Evolutionary conservation across 2,329 filamentous ascomycete species (phyloP).

Genomic region (Diaporthe vexans): DNA sequence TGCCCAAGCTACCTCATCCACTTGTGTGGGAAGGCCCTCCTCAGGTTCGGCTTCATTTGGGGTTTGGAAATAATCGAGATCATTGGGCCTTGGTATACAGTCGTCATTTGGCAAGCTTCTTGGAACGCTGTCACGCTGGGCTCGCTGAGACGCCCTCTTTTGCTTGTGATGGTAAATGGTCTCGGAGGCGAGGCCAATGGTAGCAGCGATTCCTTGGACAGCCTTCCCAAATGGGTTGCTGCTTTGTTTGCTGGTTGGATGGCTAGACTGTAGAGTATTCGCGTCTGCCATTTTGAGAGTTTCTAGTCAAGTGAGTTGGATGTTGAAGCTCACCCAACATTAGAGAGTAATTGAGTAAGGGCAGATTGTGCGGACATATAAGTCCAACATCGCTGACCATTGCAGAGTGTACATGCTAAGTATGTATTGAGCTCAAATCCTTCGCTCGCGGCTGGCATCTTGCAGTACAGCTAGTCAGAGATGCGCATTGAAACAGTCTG

Average conservation of each 20-base stretch:
- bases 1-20: conserved; percentile 36
- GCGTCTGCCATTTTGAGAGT: not conserved
- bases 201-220: conserved; percentile 41
- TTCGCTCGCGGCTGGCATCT: not conserved
- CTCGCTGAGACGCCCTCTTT: conserved; percentile 35
- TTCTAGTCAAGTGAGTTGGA: not conserved
- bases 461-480: not conserved
- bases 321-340: not conserved
- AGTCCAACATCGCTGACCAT: not conserved
- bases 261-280: not conserved
- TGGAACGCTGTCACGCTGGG: not conserved
- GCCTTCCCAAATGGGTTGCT: conserved; percentile 38
- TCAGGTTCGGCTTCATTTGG: not conserved
- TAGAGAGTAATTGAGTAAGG: rapidly evolving
- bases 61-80: not conserved
- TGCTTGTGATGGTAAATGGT: conserved; percentile 42
- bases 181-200: conserved; percentile 43
- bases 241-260: not conserved
- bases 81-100: not conserved
- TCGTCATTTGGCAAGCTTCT: not conserved
- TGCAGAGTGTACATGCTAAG: not conserved
- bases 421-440: not conserved
- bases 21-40: not conserved
- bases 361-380: too few species aligned
- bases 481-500: not conserved